These are phyloP conservation scores for Exophiala dermatitidis DNA, from an alignment of 2,329 filamentous ascomycete species.

Conservation along the genomic window DNA sequence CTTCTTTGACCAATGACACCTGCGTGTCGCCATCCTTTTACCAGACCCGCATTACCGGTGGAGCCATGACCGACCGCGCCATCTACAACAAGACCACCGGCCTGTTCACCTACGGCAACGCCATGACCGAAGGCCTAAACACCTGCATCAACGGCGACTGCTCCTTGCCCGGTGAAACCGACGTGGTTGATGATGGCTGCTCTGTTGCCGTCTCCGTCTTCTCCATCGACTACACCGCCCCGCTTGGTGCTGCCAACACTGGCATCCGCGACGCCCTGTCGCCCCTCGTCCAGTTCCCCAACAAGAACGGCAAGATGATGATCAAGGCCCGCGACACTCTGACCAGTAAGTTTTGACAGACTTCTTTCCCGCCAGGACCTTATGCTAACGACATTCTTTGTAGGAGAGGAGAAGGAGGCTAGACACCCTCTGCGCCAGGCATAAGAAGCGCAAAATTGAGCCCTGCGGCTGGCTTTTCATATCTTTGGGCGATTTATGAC, in stretches of 20 bases:
- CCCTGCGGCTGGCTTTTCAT: no score
- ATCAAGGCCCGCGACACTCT: constrained; percentile 12
- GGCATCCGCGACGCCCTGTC: constrained; percentile 9
- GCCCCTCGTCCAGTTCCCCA: constrained; percentile 12
- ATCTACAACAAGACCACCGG: constrained; percentile 40
- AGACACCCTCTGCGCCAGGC: constrained; percentile 11
- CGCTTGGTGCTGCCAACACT: constrained; percentile 24
- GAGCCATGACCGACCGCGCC: constrained; percentile 43
- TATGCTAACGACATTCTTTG: background rate
- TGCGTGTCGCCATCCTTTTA: constrained; percentile 41
- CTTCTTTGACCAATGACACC: constrained; percentile 33
- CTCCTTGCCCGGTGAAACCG: constrained; percentile 46
- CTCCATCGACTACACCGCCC: constrained; percentile 47
- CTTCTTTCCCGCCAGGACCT: background rate
- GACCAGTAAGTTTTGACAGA: constrained; percentile 11
- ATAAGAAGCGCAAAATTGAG: background rate
- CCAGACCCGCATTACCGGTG: constrained; percentile 45
- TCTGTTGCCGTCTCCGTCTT: constrained; percentile 41
- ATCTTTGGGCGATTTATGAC: no score
- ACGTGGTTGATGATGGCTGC: constrained; percentile 40
- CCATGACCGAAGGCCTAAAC: constrained; percentile 41
- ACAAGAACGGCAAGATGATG: constrained; percentile 8
- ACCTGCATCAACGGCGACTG: constrained; percentile 48
- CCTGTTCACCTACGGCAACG: constrained; percentile 39
- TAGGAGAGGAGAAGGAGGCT: constrained; percentile 10